These are phyloP conservation scores for Penicillium alfredii DNA, from an alignment of 495 filamentous ascomycete genomes.

Conservation along the genomic window DNA sequence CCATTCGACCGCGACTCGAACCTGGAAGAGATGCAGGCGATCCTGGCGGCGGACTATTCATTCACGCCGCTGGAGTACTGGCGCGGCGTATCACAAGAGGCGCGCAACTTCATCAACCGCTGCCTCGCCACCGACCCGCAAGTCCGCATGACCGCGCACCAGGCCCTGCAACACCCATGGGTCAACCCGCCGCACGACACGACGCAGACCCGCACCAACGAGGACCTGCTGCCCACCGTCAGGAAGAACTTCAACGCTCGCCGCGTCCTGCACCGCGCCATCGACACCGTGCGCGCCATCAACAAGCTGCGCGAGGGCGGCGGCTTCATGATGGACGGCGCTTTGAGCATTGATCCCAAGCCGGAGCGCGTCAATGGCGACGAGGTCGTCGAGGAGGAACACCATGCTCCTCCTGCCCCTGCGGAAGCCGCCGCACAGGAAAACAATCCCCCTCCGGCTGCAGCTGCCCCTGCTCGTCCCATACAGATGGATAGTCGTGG, in stretches of 20 bases:
- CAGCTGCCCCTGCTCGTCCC: conserved; percentile 2
- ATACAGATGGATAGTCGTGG: conserved; percentile 53
- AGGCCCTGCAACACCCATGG: conserved; percentile 85
- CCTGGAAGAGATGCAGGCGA: conserved; percentile 98
- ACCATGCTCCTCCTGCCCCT: conserved; percentile 7
- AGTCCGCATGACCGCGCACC: conserved; percentile 87
- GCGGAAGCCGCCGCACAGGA: conserved; percentile 13
- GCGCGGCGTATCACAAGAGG: conserved; percentile 80
- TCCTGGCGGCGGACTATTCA: conserved; percentile 89
- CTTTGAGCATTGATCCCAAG: conserved; percentile 58
- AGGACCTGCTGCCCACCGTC: conserved; percentile 82
- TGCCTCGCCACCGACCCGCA: conserved; percentile 86
- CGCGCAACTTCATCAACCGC: conserved; percentile 81
- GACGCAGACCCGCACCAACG: conserved; percentile 39
- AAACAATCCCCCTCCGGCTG: too few relatives aligned
- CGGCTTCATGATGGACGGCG: conserved; percentile 74
- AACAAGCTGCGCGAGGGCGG: conserved; percentile 90
- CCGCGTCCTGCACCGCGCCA: conserved; percentile 88
- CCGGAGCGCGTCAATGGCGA: conserved; percentile 44
- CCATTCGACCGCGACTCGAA: conserved; percentile 97
- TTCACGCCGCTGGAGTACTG: conserved; percentile 97
- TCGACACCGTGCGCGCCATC: conserved; percentile 96
- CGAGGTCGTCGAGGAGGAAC: conserved; percentile 35
- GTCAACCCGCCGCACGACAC: conserved; percentile 54
- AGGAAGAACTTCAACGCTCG: conserved; percentile 99